Percentiles rank a stretch among this genome's conserved stretches.
These are phyloP conservation scores for Sextonia rubra DNA, from an alignment of 164 flowering plant genomes.

Conservation along the genomic window DNA sequence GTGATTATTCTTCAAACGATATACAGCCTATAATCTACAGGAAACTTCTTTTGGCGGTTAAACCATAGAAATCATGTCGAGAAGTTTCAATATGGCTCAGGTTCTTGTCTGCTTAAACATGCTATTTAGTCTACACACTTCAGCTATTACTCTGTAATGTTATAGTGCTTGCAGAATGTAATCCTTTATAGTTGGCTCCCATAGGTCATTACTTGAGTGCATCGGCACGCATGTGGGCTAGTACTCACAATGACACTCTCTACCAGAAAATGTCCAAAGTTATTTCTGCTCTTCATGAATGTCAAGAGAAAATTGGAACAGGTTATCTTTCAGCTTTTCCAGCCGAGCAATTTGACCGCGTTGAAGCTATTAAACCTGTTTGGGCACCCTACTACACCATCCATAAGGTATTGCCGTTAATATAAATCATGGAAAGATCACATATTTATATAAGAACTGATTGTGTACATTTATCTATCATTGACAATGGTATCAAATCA, in stretches of 20 bases:
- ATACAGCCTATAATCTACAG: background rate
- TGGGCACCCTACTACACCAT: slow-evolving; percentile 98
- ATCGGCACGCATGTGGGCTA: slow-evolving; percentile 85
- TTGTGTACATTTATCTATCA: no score
- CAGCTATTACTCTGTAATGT: background rate
- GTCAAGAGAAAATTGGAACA: slow-evolving; percentile 63
- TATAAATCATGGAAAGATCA: background rate
- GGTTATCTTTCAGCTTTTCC: slow-evolving; percentile 95
- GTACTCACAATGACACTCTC: slow-evolving; percentile 62
- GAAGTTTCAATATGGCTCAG: background rate
- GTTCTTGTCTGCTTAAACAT: background rate
- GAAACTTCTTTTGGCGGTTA: background rate
- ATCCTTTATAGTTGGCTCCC: slow-evolving; percentile 3
- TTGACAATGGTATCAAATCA: no score
- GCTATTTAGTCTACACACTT: no score
- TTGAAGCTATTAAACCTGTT: slow-evolving; percentile 71
- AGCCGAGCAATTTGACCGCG: slow-evolving; percentile 60
- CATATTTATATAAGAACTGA: no score
- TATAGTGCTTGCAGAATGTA: background rate
- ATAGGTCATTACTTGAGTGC: slow-evolving; percentile 91
- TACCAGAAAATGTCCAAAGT: slow-evolving; percentile 58
- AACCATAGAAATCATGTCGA: background rate
- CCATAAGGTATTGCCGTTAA: slow-evolving; percentile 62
- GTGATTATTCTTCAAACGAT: background rate
- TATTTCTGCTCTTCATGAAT: slow-evolving; percentile 50